phyloP scores from a whole-genome alignment of 768 basidiomycete genomes.

The Tricholoma terreum region DNA sequence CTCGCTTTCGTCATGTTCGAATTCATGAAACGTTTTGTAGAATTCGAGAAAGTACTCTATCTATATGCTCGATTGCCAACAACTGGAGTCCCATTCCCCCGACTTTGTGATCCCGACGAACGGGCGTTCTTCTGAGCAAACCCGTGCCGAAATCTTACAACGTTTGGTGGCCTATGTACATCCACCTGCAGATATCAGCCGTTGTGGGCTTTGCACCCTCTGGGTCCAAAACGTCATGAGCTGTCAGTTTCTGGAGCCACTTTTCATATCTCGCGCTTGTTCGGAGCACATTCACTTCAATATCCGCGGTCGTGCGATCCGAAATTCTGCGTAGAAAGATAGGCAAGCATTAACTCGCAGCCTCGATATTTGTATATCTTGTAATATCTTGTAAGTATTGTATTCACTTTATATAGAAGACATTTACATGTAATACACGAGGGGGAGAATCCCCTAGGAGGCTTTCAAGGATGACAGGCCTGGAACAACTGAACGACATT shows the following conservation, averaged over 20 bases:
- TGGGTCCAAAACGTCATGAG: background rate
- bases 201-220: background rate
- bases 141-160: background rate
- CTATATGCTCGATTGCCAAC: background rate
- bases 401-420: background rate
- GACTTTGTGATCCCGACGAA: background rate
- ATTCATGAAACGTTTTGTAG: background rate
- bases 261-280: background rate
- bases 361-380: background rate
- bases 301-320: background rate
- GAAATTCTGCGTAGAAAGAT: background rate
- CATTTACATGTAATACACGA: background rate
- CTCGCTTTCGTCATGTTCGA: background rate
- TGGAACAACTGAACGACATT: too few relatives aligned
- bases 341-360: background rate
- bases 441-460: background rate
- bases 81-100: background rate
- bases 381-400: background rate
- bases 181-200: background rate
- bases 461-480: background rate
- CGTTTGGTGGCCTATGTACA: background rate
- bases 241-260: constrained; percentile 1
- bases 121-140: background rate
- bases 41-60: background rate
- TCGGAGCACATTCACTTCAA: constrained; percentile 2